phyloP scores from a whole-genome alignment of 2,329 filamentous ascomycete genomes.

The Aureobasidium pullulans region DNA sequence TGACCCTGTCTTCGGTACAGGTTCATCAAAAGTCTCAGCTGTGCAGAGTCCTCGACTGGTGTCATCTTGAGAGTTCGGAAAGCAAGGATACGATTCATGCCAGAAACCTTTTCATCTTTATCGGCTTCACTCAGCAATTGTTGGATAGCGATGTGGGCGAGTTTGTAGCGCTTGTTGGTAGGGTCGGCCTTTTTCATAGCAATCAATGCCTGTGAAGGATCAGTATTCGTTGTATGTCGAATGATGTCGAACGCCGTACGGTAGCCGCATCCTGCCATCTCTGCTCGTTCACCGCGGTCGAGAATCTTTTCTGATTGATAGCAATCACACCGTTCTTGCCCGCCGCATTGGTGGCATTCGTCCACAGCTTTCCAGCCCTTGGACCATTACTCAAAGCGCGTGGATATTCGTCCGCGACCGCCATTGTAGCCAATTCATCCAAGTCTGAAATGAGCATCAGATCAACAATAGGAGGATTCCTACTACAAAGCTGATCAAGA shows the following conservation, averaged over 20 bases:
- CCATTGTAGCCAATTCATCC: conserved; percentile 21
- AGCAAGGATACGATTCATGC: conserved; percentile 14
- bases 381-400: conserved; percentile 22
- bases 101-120: conserved; percentile 6
- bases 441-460: conserved; percentile 18
- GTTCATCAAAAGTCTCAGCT: conserved; percentile 10
- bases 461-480: conserved; percentile 19
- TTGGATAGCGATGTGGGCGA: conserved; percentile 23
- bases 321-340: conserved; percentile 15
- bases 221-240: neutral
- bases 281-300: conserved; percentile 24
- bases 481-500: conserved; percentile 18
- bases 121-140: conserved; percentile 10
- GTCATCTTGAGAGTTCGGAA: conserved; percentile 10
- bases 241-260: neutral
- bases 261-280: conserved; percentile 25
- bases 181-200: conserved; percentile 26
- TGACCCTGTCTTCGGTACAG: conserved; percentile 12
- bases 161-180: conserved; percentile 24
- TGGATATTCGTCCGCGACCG: conserved; percentile 21
- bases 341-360: conserved; percentile 22
- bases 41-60: conserved; percentile 1
- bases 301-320: conserved; percentile 23
- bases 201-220: conserved; percentile 23
- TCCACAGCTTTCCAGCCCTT: conserved; percentile 26